These are phyloP conservation scores for Emmonsia crescens DNA, from an alignment of 2,329 filamentous ascomycete genomes.

Conservation along the genomic window DNA sequence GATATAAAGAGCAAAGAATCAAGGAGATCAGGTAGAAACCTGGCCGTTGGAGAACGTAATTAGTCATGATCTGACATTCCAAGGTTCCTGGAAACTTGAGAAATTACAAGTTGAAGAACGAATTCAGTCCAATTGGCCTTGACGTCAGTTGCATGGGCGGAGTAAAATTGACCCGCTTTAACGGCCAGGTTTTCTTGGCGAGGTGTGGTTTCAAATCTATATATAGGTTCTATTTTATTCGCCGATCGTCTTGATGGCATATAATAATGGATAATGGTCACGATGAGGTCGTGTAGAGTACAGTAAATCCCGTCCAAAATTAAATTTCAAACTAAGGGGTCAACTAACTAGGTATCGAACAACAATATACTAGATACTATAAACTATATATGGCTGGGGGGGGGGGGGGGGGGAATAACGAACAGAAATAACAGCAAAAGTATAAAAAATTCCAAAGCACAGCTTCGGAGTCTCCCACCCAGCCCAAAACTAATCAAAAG, in stretches of 20 bases:
- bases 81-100: too few relatives aligned
- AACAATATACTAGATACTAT: background rate
- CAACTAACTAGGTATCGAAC: background rate
- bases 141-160: background rate
- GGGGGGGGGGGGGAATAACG: conserved; percentile 11
- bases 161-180: background rate
- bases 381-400: conserved; percentile 6
- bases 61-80: conserved; percentile 18
- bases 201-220: background rate
- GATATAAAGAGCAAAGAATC: too few relatives aligned
- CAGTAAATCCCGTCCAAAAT: conserved; percentile 11
- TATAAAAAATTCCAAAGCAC: background rate
- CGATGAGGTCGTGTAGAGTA: background rate
- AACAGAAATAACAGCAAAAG: conserved; percentile 15
- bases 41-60: background rate
- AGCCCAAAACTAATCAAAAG: conserved; percentile 21
- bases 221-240: too few relatives aligned
- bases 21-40: too few relatives aligned
- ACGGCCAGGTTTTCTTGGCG: background rate
- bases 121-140: background rate
- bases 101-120: background rate
- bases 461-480: conserved; percentile 1
- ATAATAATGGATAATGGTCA: background rate
- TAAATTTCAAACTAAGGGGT: conserved; percentile 16
- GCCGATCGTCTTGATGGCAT: background rate